Conservation (phyloP, 495 filamentous ascomycete species). For the Xylaria cubensis region DNA sequence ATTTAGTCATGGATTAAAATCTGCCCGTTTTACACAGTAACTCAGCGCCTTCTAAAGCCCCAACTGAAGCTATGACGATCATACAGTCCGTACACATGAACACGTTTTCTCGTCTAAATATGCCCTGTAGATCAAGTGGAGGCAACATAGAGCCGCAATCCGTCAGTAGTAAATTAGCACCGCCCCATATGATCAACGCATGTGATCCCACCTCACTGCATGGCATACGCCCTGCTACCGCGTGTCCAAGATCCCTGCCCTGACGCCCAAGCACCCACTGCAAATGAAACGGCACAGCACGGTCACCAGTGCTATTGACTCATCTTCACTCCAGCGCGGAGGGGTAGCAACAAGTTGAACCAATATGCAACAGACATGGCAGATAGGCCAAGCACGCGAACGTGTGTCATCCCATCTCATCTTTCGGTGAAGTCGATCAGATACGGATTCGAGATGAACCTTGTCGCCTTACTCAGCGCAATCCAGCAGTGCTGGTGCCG, state of each 20-base stretch:
- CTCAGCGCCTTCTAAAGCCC: neutral
- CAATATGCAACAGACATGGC: neutral
- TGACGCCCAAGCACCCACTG: constrained; percentile 5
- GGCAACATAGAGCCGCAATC: constrained; percentile 1
- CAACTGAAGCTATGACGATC: neutral
- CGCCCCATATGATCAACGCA: constrained; percentile 12
- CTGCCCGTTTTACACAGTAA: neutral
- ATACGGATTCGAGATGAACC: constrained; percentile 36
- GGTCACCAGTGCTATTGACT: constrained; percentile 12
- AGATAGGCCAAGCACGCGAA: neutral
- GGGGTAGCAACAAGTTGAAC: neutral
- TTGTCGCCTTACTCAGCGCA: constrained; percentile 26
- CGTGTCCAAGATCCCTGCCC: constrained; percentile 13
- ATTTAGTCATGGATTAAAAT: neutral
- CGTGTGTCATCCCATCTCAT: neutral
- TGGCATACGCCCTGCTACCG: constrained; percentile 18
- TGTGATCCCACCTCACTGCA: constrained; percentile 23
- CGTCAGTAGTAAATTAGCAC: neutral
- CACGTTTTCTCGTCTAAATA: constrained; percentile 7
- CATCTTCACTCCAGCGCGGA: constrained; percentile 2
- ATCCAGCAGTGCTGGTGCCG: constrained; percentile 35
- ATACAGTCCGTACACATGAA: neutral
- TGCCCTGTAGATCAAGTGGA: constrained; percentile 7
- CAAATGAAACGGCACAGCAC: constrained; percentile 3
- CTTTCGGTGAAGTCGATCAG: constrained; percentile 34